A percentile compares a stretch with the other conserved stretches of the same genome.
Conservation (phyloP, 2,329 filamentous ascomycete species). For the Trichoderma atroviride region DNA sequence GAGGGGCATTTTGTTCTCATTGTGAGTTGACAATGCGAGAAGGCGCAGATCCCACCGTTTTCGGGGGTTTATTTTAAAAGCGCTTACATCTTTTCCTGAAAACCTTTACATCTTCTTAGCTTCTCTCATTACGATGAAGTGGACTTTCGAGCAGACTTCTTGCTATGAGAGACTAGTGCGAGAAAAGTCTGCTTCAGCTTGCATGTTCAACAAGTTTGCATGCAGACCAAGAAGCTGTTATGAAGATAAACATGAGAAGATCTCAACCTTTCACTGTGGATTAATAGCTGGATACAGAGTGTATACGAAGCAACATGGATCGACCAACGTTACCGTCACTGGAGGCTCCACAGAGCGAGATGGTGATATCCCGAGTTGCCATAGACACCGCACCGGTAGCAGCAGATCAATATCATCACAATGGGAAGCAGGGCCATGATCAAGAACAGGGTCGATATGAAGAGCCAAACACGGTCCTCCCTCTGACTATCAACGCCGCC, state of each 20-base stretch:
- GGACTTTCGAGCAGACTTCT: neutral
- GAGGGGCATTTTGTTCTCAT: neutral
- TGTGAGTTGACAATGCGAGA: neutral
- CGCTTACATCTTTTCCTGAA: neutral
- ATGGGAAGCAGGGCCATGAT: neutral
- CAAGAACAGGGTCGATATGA: constrained; percentile 26
- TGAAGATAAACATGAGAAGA: neutral
- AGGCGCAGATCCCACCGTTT: neutral
- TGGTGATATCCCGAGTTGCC: neutral
- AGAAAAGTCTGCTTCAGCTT: neutral
- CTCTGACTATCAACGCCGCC: constrained; percentile 35
- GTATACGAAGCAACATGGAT: neutral
- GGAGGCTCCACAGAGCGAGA: neutral
- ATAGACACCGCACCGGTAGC: neutral
- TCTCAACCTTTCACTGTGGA: neutral
- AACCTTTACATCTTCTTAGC: neutral
- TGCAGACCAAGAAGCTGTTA: neutral
- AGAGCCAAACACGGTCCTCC: constrained; percentile 22
- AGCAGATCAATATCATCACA: neutral
- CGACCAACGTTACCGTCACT: neutral
- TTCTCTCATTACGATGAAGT: neutral
- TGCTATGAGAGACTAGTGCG: neutral
- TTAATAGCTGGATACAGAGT: neutral
- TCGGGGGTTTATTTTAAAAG: neutral
- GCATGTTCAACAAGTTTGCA: neutral